Evolutionary conservation across 257 asterid species (phyloP).

Genomic region (Paraleonurus japonicus): DNA sequence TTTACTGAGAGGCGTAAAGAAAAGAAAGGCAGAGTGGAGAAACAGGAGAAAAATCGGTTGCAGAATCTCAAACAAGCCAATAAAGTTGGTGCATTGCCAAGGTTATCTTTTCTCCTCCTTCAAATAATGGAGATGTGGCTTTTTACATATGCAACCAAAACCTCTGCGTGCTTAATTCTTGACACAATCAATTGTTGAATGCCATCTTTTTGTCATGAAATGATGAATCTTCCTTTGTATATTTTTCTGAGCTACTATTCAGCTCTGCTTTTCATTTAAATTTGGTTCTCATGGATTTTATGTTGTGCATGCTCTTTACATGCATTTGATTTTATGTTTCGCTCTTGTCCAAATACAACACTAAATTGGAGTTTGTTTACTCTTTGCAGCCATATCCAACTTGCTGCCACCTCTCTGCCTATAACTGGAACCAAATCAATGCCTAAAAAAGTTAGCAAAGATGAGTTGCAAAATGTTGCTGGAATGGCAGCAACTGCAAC

Average conservation of each 20-base stretch:
- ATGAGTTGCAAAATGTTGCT: slow-evolving; percentile 83
- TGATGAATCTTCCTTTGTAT: background rate
- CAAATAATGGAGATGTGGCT: background rate
- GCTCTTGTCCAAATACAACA: background rate
- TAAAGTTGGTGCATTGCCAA: slow-evolving; percentile 89
- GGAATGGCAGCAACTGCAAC: slow-evolving; percentile 94
- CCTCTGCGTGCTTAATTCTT: no score
- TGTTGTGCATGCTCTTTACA: background rate
- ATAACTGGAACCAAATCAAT: slow-evolving; percentile 75
- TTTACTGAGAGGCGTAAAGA: slow-evolving; percentile 75
- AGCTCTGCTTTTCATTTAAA: background rate
- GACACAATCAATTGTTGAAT: background rate
- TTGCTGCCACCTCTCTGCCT: slow-evolving; percentile 88
- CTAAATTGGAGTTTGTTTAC: slow-evolving; percentile 21
- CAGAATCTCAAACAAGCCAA: slow-evolving; percentile 75
- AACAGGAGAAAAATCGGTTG: slow-evolving; percentile 75
- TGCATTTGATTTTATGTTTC: background rate
- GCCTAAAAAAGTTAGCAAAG: slow-evolving; percentile 71
- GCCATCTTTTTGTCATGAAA: background rate
- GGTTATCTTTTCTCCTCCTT: slow-evolving; percentile 40
- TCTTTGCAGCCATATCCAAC: slow-evolving; percentile 77
- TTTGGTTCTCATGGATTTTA: background rate
- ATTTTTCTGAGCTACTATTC: background rate
- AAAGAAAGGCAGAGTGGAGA: slow-evolving; percentile 78
- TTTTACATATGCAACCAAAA: background rate